These are phyloP conservation scores for Rhizoclosmatium globosum DNA, from an alignment of 192 early-diverging fungal genomes.

Conservation along the genomic window DNA sequence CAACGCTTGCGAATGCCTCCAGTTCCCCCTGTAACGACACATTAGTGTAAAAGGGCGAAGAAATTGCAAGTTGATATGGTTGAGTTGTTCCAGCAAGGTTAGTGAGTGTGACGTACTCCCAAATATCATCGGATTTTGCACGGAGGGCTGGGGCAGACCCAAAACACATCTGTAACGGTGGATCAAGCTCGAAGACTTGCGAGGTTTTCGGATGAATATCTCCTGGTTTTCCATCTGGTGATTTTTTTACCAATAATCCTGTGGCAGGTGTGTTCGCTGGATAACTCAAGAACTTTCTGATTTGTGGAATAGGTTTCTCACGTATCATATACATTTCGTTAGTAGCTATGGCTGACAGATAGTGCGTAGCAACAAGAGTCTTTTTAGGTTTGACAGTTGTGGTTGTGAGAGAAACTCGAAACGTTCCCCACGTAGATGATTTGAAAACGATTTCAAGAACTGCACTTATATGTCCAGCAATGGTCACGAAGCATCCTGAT, in stretches of 20 bases:
- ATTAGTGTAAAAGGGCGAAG: slow-evolving; percentile 55
- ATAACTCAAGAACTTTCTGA: slow-evolving; percentile 42
- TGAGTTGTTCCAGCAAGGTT: slow-evolving; percentile 50
- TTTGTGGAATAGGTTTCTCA: slow-evolving; percentile 38
- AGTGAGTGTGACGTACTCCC: slow-evolving; percentile 58
- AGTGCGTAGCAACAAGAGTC: slow-evolving; percentile 35
- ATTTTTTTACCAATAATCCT: slow-evolving; percentile 39
- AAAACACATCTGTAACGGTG: slow-evolving; percentile 52
- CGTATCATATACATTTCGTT: slow-evolving; percentile 49
- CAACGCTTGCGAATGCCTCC: slow-evolving; percentile 53
- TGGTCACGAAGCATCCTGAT: slow-evolving; percentile 44
- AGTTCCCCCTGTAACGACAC: slow-evolving; percentile 58
- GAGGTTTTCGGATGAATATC: slow-evolving; percentile 39
- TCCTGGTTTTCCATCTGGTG: slow-evolving; percentile 3
- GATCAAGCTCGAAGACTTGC: slow-evolving; percentile 60
- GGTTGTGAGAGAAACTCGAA: slow-evolving; percentile 44
- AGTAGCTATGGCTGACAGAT: slow-evolving; percentile 46
- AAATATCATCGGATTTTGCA: slow-evolving; percentile 40
- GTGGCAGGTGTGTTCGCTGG: slow-evolving; percentile 38
- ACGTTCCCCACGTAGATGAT: slow-evolving; percentile 49
- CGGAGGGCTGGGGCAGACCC: slow-evolving; percentile 9
- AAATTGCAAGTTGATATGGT: slow-evolving; percentile 51
- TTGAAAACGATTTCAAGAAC: slow-evolving; percentile 51
- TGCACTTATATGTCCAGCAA: slow-evolving; percentile 47
- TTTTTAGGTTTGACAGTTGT: slow-evolving; percentile 55